These are phyloP conservation scores for Pythium dissotocum DNA, from an alignment of 352 stramenopile species.

Conservation along the genomic window DNA sequence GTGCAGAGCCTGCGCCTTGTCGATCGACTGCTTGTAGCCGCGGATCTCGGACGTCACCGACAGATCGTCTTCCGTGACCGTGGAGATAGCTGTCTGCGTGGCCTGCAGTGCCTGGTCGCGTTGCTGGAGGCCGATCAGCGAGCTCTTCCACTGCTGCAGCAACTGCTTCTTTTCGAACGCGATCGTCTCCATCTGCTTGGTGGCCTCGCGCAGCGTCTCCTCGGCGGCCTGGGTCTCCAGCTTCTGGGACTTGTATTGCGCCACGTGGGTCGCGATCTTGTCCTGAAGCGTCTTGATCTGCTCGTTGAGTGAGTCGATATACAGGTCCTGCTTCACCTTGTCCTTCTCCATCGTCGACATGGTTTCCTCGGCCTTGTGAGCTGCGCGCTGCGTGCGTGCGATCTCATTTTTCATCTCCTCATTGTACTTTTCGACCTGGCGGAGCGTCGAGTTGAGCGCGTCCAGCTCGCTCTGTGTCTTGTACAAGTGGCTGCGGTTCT, in stretches of 20 bases:
- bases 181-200: slow-evolving; percentile 90
- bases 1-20: slow-evolving; percentile 78
- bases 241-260: slow-evolving; percentile 85
- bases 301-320: slow-evolving; percentile 92
- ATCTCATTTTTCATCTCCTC: slow-evolving; percentile 95
- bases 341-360: slow-evolving; percentile 92
- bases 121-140: slow-evolving; percentile 89
- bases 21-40: slow-evolving; percentile 85
- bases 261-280: slow-evolving; percentile 72
- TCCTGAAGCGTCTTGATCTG: slow-evolving; percentile 89
- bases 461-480: slow-evolving; percentile 90
- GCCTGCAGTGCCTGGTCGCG: slow-evolving; percentile 92
- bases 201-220: slow-evolving; percentile 87
- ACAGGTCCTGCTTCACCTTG: slow-evolving; percentile 94
- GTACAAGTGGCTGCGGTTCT: slow-evolving; percentile 60
- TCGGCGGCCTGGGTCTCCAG: slow-evolving; percentile 86
- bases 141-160: slow-evolving; percentile 94
- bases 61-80: slow-evolving; percentile 79
- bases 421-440: slow-evolving; percentile 93
- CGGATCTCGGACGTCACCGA: slow-evolving; percentile 85
- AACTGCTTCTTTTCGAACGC: slow-evolving; percentile 95
- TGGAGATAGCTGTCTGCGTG: slow-evolving; percentile 84
- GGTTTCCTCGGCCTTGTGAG: slow-evolving; percentile 94
- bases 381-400: slow-evolving; percentile 86
- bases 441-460: slow-evolving; percentile 76